A percentile compares a stretch with the other conserved stretches of the same genome.
Evolutionary conservation across 2,329 filamentous ascomycete species (phyloP).

Genomic region (Epichloe scottii): DNA sequence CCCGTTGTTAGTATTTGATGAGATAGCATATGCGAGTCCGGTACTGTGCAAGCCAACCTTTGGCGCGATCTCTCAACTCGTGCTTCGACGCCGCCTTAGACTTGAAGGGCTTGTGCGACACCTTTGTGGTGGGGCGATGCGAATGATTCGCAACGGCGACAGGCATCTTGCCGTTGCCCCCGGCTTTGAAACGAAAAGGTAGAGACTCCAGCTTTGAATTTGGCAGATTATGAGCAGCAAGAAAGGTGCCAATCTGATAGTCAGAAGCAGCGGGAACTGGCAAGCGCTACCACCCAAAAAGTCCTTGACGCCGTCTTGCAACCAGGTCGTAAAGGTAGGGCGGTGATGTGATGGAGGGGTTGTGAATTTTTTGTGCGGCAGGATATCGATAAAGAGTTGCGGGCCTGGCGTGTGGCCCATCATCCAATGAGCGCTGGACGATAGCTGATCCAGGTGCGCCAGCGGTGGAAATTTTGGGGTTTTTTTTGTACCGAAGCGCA

Average conservation of each 20-base stretch:
- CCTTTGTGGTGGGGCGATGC: conserved; percentile 87
- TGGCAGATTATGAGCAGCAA: not conserved
- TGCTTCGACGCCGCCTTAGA: conserved; percentile 82
- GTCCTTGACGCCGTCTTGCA: not conserved
- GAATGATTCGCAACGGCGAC: conserved; percentile 57
- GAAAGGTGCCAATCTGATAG: not conserved
- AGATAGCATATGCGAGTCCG: not conserved
- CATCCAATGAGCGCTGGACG: conserved; percentile 15
- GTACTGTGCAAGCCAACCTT: conserved; percentile 43
- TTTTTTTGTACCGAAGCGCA: conserved; percentile 9
- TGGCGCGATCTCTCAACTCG: conserved; percentile 69
- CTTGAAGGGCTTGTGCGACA: conserved; percentile 82
- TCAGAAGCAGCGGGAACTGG: not conserved
- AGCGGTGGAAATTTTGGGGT: conserved; percentile 22
- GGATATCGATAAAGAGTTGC: conserved; percentile 22
- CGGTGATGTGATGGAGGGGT: conserved; percentile 25
- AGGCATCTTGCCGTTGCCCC: conserved; percentile 62
- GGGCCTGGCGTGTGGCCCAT: not conserved
- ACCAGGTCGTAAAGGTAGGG: conserved; percentile 11
- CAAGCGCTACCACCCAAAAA: not conserved
- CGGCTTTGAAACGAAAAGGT: conserved; percentile 82
- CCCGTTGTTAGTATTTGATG: not conserved
- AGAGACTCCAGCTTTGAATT: conserved; percentile 51
- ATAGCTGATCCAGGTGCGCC: conserved; percentile 13
- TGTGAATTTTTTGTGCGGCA: conserved; percentile 25